Conservation (phyloP, 1,139 yeast genomes). For the Blastobotrys raffinosifermentans region DNA sequence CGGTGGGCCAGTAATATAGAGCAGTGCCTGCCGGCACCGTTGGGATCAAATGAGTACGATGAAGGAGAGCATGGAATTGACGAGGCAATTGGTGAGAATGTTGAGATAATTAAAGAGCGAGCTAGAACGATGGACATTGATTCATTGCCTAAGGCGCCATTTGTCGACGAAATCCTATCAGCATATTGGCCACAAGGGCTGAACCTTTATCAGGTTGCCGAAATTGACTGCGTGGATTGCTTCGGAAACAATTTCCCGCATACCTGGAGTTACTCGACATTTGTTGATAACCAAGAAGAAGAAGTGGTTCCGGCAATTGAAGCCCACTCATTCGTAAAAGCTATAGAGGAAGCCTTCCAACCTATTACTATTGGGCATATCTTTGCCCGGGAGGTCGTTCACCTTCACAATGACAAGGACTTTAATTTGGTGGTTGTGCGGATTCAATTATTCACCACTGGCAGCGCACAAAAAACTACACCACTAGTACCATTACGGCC, state of each 20-base stretch:
- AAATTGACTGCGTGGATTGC: constrained; percentile 59
- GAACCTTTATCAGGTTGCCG: constrained; percentile 64
- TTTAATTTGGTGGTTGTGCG: constrained; percentile 56
- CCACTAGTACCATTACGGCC: constrained; percentile 53
- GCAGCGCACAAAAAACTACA: constrained; percentile 17
- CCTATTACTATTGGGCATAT: constrained; percentile 42
- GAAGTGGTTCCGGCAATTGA: constrained; percentile 38
- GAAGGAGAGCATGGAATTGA: neutral
- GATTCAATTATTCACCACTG: constrained; percentile 58
- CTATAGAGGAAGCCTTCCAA: constrained; percentile 42
- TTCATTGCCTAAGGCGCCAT: neutral
- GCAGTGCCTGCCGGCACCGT: neutral
- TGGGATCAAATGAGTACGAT: neutral
- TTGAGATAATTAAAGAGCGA: too few relatives aligned
- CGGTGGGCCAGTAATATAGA: neutral
- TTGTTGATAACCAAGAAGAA: constrained; percentile 37
- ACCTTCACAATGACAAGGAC: too few relatives aligned
- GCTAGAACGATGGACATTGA: neutral
- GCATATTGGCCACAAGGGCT: constrained; percentile 34
- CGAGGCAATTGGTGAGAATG: too few relatives aligned
- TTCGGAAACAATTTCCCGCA: constrained; percentile 50
- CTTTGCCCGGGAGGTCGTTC: constrained; percentile 63
- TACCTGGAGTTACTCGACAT: constrained; percentile 56
- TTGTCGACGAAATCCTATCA: neutral
- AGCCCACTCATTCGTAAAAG: constrained; percentile 40